phyloP scores from a whole-genome alignment of 2,329 filamentous ascomycete genomes.

The Botrytis galanthina region DNA sequence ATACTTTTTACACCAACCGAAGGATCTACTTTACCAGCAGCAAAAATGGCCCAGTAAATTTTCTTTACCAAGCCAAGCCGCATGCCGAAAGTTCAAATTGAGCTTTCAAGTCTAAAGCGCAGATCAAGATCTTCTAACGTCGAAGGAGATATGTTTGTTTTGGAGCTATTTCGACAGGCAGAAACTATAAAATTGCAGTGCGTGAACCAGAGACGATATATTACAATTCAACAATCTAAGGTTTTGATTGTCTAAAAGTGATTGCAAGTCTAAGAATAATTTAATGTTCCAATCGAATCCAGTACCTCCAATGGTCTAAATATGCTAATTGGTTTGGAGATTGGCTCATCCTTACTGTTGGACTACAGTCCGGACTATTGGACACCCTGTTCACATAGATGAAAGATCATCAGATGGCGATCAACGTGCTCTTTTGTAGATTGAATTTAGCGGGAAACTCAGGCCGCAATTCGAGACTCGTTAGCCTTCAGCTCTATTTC shows the following conservation, averaged over 20 bases:
- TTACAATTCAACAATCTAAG: no score
- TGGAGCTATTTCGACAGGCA: neutral
- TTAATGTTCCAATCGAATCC: no score
- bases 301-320: no score
- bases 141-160: neutral
- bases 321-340: no score
- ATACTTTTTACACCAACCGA: neutral
- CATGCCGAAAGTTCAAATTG: neutral
- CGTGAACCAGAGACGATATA: neutral
- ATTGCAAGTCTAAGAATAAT: no score
- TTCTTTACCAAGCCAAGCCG: neutral
- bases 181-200: neutral
- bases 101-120: neutral
- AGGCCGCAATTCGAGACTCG: neutral
- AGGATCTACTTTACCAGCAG: rapidly evolving
- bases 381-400: neutral
- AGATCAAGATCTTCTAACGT: neutral
- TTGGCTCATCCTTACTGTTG: no score
- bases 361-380: no score
- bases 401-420: neutral
- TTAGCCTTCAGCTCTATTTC: neutral
- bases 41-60: rapidly evolving
- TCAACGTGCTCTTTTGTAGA: neutral
- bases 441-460: rapidly evolving
- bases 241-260: no score